Evolutionary conservation across 2,329 filamentous ascomycete species (phyloP).

Genomic region (Phaeosphaeriaceae sp.): DNA sequence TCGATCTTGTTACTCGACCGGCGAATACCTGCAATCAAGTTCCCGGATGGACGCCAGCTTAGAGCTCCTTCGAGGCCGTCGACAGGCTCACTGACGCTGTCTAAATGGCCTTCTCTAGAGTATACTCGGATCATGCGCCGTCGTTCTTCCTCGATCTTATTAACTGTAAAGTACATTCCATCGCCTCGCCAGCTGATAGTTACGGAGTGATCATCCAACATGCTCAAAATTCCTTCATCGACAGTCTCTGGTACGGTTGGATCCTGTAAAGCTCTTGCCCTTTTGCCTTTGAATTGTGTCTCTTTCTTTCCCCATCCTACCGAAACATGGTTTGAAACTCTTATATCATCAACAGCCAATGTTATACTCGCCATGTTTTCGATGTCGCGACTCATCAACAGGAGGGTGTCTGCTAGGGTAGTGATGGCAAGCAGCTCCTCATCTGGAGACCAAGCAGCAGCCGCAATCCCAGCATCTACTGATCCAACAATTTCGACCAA

Average conservation of each 20-base stretch:
- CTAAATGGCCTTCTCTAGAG: slow-evolving; percentile 85
- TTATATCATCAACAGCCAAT: slow-evolving; percentile 77
- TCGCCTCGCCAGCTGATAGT: slow-evolving; percentile 94
- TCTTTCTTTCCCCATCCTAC: slow-evolving; percentile 99
- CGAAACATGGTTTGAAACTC: slow-evolving; percentile 89
- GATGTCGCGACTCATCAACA: slow-evolving; percentile 93
- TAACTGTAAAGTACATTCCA: slow-evolving; percentile 88
- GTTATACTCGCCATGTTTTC: slow-evolving; percentile 79
- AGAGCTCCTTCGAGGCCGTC: slow-evolving; percentile 86
- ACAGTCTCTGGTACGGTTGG: slow-evolving; percentile 93
- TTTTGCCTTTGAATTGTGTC: slow-evolving; percentile 94
- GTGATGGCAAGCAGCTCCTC: slow-evolving; percentile 87
- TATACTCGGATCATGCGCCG: slow-evolving; percentile 88
- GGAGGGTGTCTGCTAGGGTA: slow-evolving; percentile 77
- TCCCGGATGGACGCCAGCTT: slow-evolving; percentile 91
- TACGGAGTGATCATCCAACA: slow-evolving; percentile 72
- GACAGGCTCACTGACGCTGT: slow-evolving; percentile 93
- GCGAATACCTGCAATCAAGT: slow-evolving; percentile 87
- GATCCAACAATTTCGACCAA: slow-evolving; percentile 95
- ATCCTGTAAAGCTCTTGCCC: slow-evolving; percentile 84
- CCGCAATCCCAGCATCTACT: slow-evolving; percentile 88
- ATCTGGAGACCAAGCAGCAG: slow-evolving; percentile 92
- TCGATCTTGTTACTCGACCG: slow-evolving; percentile 72
- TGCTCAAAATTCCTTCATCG: slow-evolving; percentile 79
- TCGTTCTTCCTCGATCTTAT: slow-evolving; percentile 70